Base-by-base conservation (phyloP, 352 stramenopile genomes). In the Aphanomyces invadans region DNA sequence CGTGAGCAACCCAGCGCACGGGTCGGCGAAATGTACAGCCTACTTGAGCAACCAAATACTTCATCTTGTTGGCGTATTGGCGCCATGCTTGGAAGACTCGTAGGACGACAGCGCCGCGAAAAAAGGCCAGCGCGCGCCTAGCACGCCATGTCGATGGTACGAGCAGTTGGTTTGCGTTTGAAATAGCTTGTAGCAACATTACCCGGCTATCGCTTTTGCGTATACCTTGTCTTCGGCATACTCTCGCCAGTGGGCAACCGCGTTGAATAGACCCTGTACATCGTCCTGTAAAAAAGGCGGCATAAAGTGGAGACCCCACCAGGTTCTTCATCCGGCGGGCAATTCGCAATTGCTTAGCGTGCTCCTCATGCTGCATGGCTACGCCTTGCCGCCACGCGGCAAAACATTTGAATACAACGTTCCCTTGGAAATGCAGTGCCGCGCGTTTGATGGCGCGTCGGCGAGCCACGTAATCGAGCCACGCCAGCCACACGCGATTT, bases 401-500 rank as follows among this genome's bases (percentile, higher is more conserved):
- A 71, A 76, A 93, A 68, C 81, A 90, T 62, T 89, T 90, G 4
- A 75, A 74, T 31, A 79, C 68, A 0, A 85, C 76, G 17, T 73
- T 86, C 60, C 67, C 78, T 3, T 79, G 83, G 38, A 93, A 91
- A 4, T 77, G 77, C 4, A 78, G 68, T 4, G 83, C 70, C 10
- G 84, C 84, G 46, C 81, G 74, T 15, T 79, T 79, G 49, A 85
- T 88, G 1, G 79, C 76, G 4, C 71, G 76, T 42, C 87, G 78
- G 1, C 71, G 65, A 15, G 74, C 59, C 3, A 88, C 68, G 52
- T 89, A 93, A 3, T 80, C 72, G 0, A 68, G 32, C 84, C 82
- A 93, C 0, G 71, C 70, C n/a, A 74, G 71, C 82, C 82, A 93
- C 29, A 81, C 76, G 2, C 66, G 62, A 7, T 77, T 70, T 36